phyloP scores from a whole-genome alignment of 257 asterid genomes.

The Primulina tabacum region DNA sequence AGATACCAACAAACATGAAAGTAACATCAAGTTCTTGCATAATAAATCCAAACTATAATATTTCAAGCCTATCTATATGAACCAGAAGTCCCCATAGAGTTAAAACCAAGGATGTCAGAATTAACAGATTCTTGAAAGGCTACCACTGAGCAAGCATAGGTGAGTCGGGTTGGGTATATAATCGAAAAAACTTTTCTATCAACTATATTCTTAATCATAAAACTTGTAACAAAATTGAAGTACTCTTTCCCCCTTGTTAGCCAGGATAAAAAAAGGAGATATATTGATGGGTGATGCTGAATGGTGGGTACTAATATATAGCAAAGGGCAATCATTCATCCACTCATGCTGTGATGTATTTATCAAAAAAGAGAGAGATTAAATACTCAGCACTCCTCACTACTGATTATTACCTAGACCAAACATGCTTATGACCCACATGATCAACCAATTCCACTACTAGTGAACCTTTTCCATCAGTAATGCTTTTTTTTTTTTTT shows the following conservation, averaged over 20 bases:
- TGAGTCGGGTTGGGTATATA: background rate
- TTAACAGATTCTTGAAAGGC: background rate
- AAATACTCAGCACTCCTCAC: slow-evolving; percentile 9
- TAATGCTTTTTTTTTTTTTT: background rate
- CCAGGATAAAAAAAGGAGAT: too few species aligned
- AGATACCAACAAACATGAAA: background rate
- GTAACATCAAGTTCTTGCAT: background rate
- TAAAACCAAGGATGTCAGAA: background rate
- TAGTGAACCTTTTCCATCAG: slow-evolving; percentile 15
- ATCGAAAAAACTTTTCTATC: too few species aligned
- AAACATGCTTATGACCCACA: slow-evolving; percentile 28
- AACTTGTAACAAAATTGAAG: too few species aligned
- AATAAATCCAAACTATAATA: background rate
- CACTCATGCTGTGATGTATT: slow-evolving; percentile 24
- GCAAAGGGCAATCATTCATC: slow-evolving; percentile 12
- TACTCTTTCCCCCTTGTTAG: too few species aligned
- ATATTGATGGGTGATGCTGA: background rate
- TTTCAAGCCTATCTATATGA: background rate
- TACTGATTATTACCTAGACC: slow-evolving; percentile 25
- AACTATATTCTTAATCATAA: too few species aligned
- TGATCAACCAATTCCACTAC: slow-evolving; percentile 13
- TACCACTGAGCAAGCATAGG: background rate
- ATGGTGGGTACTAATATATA: slow-evolving; percentile 25
- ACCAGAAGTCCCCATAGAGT: background rate
- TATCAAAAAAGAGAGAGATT: background rate